Percentiles rank a stretch among this genome's conserved stretches.
Evolutionary conservation across 208 protist species (phyloP).

Genomic region (Strigomonas culicis): DNA sequence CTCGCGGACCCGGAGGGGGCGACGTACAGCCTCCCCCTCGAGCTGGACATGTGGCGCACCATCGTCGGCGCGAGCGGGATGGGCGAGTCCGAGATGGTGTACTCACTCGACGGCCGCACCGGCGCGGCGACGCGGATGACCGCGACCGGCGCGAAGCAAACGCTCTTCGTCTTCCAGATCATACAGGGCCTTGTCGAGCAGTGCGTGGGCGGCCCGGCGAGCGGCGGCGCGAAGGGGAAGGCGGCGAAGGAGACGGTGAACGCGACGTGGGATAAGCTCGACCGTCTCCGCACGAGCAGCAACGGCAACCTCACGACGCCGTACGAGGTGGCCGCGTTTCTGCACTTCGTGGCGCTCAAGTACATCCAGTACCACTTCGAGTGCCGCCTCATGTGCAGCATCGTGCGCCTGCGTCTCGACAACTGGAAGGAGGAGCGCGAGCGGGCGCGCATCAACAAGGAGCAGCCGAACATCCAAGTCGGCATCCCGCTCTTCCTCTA

Average conservation of each 20-base stretch:
- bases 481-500: slow-evolving; percentile 77
- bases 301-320: slow-evolving; percentile 34
- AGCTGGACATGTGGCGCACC: slow-evolving; percentile 68
- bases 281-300: slow-evolving; percentile 43
- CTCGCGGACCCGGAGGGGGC: slow-evolving; percentile 12
- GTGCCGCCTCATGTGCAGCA: slow-evolving; percentile 61
- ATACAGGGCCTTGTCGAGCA: slow-evolving; percentile 42
- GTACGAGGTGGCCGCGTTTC: slow-evolving; percentile 53
- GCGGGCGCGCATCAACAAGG: slow-evolving; percentile 49
- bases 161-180: slow-evolving; percentile 29
- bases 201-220: slow-evolving; percentile 18
- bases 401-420: slow-evolving; percentile 68
- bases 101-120: slow-evolving; percentile 34
- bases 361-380: slow-evolving; percentile 78
- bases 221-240: slow-evolving; percentile 17
- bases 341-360: slow-evolving; percentile 71
- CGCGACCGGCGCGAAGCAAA: background rate
- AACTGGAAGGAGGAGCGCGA: slow-evolving; percentile 78
- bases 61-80: slow-evolving; percentile 64
- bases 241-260: slow-evolving; percentile 15
- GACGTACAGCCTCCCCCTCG: slow-evolving; percentile 31
- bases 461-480: slow-evolving; percentile 51
- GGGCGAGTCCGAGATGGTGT: slow-evolving; percentile 70
- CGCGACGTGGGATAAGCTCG: slow-evolving; percentile 46
- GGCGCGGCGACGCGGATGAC: background rate